phyloP scores from a whole-genome alignment of 2,329 filamentous ascomycete species.

The Trichophaea hybrida region DNA sequence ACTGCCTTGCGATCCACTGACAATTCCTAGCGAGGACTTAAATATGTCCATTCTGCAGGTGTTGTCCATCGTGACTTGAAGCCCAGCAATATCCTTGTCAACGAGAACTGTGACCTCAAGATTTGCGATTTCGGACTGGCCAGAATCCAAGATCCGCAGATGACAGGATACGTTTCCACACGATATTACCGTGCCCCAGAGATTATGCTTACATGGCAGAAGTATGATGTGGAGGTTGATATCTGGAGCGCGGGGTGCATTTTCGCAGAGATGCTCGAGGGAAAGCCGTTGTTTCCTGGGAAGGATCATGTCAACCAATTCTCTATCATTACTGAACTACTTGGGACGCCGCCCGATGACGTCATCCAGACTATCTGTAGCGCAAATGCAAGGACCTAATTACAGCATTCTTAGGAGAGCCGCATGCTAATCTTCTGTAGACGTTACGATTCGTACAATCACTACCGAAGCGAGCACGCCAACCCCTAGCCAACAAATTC shows the following conservation, averaged over 20 bases:
- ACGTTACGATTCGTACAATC: conserved; percentile 96
- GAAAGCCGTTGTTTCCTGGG: conserved; percentile 93
- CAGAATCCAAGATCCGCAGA: conserved; percentile 95
- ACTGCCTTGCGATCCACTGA: not conserved
- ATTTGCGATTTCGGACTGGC: conserved; percentile 98
- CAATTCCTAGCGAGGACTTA: conserved; percentile 65
- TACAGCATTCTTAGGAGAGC: not conserved
- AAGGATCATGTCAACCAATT: conserved; percentile 99
- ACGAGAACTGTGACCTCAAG: conserved; percentile 98
- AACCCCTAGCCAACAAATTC: conserved; percentile 77
- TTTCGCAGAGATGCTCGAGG: conserved; percentile 97
- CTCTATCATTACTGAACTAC: conserved; percentile 94
- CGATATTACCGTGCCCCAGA: conserved; percentile 97
- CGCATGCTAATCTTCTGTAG: conserved; percentile 34
- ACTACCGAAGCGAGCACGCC: conserved; percentile 81
- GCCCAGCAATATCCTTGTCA: conserved; percentile 97
- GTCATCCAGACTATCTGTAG: conserved; percentile 98
- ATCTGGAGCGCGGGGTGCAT: conserved; percentile 99
- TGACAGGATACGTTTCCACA: conserved; percentile 98
- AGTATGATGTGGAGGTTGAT: conserved; percentile 97
- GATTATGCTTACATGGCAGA: conserved; percentile 99
- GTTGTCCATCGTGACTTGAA: conserved; percentile 97
- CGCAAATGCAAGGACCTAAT: conserved; percentile 58
- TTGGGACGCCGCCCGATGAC: conserved; percentile 93
- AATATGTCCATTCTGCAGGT: conserved; percentile 97